These are phyloP conservation scores for Macrophomina tecta DNA, from an alignment of 2,329 filamentous ascomycete genomes.

Conservation along the genomic window DNA sequence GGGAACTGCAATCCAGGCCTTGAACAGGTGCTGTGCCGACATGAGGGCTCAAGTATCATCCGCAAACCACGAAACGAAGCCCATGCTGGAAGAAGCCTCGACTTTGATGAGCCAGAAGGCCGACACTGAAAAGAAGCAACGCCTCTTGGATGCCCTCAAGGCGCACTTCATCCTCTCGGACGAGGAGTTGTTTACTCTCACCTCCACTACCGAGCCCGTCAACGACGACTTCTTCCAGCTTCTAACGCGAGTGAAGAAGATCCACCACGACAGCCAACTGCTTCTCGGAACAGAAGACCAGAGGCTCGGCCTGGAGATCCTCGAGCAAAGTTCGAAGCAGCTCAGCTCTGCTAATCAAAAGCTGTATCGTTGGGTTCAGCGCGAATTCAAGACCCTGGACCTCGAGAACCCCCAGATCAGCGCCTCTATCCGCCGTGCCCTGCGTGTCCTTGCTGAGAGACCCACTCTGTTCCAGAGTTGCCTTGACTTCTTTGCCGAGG, in stretches of 20 bases:
- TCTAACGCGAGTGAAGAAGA: constrained; percentile 80
- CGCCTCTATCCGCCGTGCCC: constrained; percentile 78
- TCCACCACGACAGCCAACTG: constrained; percentile 86
- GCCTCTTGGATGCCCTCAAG: constrained; percentile 76
- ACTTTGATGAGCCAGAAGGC: constrained; percentile 74
- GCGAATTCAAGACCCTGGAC: constrained; percentile 89
- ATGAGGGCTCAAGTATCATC: constrained; percentile 79
- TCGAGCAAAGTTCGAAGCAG: constrained; percentile 86
- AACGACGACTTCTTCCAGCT: constrained; percentile 83
- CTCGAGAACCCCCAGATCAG: constrained; percentile 94
- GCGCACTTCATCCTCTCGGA: constrained; percentile 85
- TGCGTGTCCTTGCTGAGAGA: constrained; percentile 86
- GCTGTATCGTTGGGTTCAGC: constrained; percentile 92
- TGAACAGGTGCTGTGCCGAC: constrained; percentile 80
- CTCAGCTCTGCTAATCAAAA: constrained; percentile 93
- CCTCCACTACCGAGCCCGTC: constrained; percentile 79
- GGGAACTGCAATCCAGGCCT: constrained; percentile 74
- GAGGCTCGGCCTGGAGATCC: constrained; percentile 83
- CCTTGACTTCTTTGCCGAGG: constrained; percentile 90
- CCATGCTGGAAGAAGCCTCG: constrained; percentile 78
- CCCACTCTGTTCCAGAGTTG: constrained; percentile 92
- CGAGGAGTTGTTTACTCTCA: constrained; percentile 77
- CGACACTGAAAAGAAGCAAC: constrained; percentile 79
- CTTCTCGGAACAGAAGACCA: constrained; percentile 91
- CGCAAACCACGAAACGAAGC: constrained; percentile 75